These are phyloP conservation scores for Podospora pseudoanserina DNA, from an alignment of 495 filamentous ascomycete species.

Conservation along the genomic window DNA sequence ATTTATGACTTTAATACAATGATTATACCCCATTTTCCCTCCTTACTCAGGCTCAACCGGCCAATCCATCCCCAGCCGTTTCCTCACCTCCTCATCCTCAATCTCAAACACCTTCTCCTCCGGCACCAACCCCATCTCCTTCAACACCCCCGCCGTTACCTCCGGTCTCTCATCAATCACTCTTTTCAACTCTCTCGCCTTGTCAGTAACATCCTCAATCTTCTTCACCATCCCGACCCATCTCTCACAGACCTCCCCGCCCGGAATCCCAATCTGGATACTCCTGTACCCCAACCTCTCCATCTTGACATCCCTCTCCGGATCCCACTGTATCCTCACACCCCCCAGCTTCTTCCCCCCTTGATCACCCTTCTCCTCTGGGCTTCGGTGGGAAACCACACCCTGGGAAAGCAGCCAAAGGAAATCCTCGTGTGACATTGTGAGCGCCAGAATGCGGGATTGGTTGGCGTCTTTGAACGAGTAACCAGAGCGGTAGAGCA, in stretches of 20 bases:
- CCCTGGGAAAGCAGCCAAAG: slow-evolving; percentile 36
- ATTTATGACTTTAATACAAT: slow-evolving; percentile 3
- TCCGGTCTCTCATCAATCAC: slow-evolving; percentile 40
- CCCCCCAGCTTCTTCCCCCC: slow-evolving; percentile 30
- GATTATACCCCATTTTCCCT: background rate
- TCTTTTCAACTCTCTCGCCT: slow-evolving; percentile 43
- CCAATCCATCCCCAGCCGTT: slow-evolving; percentile 8
- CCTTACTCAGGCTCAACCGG: background rate
- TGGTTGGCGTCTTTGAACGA: slow-evolving; percentile 48
- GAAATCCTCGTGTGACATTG: slow-evolving; percentile 46
- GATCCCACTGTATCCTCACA: slow-evolving; percentile 62
- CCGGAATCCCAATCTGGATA: slow-evolving; percentile 60
- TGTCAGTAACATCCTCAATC: slow-evolving; percentile 58
- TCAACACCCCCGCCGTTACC: slow-evolving; percentile 36
- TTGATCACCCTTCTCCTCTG: background rate
- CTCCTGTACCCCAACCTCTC: slow-evolving; percentile 46
- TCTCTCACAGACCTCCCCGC: slow-evolving; percentile 30
- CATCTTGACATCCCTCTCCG: slow-evolving; percentile 47
- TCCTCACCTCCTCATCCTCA: background rate
- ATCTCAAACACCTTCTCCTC: slow-evolving; percentile 47
- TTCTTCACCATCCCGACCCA: slow-evolving; percentile 52
- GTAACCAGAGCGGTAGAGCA: slow-evolving; percentile 60
- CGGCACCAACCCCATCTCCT: slow-evolving; percentile 41
- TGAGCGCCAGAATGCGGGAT: slow-evolving; percentile 52
- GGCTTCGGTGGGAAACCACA: slow-evolving; percentile 13